Base-by-base conservation (phyloP, 805 yeast genomes). In the Myxozyma nipponensis region DNA sequence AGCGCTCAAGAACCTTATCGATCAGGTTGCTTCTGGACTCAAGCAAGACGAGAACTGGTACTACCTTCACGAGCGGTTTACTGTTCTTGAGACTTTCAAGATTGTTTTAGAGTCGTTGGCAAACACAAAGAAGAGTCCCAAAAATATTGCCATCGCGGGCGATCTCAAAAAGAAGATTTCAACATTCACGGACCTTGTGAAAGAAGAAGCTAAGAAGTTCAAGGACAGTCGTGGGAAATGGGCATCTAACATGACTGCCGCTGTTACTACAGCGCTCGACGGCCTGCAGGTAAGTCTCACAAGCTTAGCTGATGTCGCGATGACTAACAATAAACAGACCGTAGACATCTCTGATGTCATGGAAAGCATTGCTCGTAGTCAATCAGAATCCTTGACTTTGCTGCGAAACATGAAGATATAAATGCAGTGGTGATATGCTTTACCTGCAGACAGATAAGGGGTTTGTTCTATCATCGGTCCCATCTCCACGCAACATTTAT, bases 1-100 rank as follows among this genome's bases (percentile, higher is more conserved):
- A 7, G n/a, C n/a, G 23, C 36, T 51, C 5, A 46, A 51, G 28
- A 38, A 28, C 22, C 13, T 28, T 21, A 18, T 51, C 7, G 39
- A 24, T 18, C 41, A 44, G 7, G 50, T 45, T 2, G 9, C 42
- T 10, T 25, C 18, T 17, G 26, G 36, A 22, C n/a, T 19, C 17
- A 30, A 34, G 7, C 7, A 19, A 18, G n/a, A 13, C 19, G 24
- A 42, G 10, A 44, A 24, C 15, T 54, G 58, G 58, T 38, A 36
- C 18, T 54, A 46, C 44, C 19, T 54, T 26, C 58, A 54, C 26
- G 17, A 38, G 4, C 47, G 57, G 3, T 54, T 44, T 30, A 42
- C 28, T 6, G 3, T 52, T 1, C 35, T 52, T 19, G 58, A 54
- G 28, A 52, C 56, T 2, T 37, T 35, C 19, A 54, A 47, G 48